Percentiles rank a stretch among this genome's conserved stretches.
Evolutionary conservation across 371 early-diverging fungal species (phyloP).

Genomic region (Mucor mucedo): DNA sequence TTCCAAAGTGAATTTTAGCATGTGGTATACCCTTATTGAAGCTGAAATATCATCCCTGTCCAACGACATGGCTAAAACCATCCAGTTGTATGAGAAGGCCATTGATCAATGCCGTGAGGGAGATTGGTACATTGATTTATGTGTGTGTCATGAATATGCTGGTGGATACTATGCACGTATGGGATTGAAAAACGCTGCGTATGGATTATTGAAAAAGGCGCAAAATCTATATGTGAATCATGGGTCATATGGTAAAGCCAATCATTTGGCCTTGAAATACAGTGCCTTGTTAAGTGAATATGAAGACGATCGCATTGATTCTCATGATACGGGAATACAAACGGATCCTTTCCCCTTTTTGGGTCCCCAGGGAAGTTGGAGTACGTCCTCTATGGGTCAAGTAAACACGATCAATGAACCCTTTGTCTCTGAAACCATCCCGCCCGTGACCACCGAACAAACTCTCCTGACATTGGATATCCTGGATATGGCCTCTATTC

Average conservation of each 20-base stretch:
- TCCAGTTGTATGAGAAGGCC: slow-evolving; percentile 42
- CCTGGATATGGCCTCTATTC: slow-evolving; percentile 50
- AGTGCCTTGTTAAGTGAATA: slow-evolving; percentile 27
- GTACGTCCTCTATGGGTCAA: slow-evolving; percentile 35
- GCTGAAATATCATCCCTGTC: slow-evolving; percentile 36
- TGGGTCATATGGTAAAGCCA: slow-evolving; percentile 50
- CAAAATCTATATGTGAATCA: slow-evolving; percentile 35
- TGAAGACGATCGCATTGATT: slow-evolving; percentile 37
- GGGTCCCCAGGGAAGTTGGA: slow-evolving; percentile 41
- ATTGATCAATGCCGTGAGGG: slow-evolving; percentile 42
- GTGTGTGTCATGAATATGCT: slow-evolving; percentile 45
- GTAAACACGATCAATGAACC: slow-evolving; percentile 37
- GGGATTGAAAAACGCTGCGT: slow-evolving; percentile 43
- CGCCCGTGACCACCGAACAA: slow-evolving; percentile 49
- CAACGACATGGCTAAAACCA: slow-evolving; percentile 24
- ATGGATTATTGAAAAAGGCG: slow-evolving; percentile 41
- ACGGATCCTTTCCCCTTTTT: slow-evolving; percentile 52
- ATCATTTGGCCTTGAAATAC: slow-evolving; percentile 36
- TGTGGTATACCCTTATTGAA: slow-evolving; percentile 46
- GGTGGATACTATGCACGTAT: slow-evolving; percentile 43
- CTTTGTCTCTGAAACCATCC: slow-evolving; percentile 35
- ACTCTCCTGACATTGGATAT: slow-evolving; percentile 50
- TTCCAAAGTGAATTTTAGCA: slow-evolving; percentile 30
- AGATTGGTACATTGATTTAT: slow-evolving; percentile 37
- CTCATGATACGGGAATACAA: slow-evolving; percentile 42